A percentile compares a stretch with the other conserved stretches of the same genome.
These are phyloP conservation scores for Citrus mangshanensis DNA, from an alignment of 345 rosid genomes.

Conservation along the genomic window DNA sequence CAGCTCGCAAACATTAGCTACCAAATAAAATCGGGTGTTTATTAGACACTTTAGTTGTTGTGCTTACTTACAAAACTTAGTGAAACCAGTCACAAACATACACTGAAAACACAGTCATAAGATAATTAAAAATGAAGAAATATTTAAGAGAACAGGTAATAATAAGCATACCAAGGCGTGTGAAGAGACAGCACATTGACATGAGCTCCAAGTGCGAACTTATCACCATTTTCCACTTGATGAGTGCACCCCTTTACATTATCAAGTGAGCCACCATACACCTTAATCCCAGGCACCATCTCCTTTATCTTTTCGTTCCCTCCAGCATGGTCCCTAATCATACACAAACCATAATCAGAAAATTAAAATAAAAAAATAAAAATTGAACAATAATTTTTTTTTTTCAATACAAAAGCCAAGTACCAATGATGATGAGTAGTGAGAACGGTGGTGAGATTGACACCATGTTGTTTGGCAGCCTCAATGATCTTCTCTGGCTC, in stretches of 20 bases:
- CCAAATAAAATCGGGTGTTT: not conserved
- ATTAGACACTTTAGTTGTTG: not conserved
- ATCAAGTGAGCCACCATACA: slow-evolving; percentile 87
- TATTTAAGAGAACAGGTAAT: not conserved
- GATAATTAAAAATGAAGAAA: not conserved
- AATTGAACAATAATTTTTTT: not conserved
- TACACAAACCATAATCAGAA: not conserved
- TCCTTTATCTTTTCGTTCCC: slow-evolving; percentile 80
- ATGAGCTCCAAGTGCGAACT: slow-evolving; percentile 49
- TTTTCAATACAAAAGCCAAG: not conserved
- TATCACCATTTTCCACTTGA: slow-evolving; percentile 70
- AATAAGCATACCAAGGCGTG: slow-evolving; percentile 66
- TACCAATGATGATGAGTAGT: slow-evolving; percentile 98
- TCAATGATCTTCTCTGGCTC: slow-evolving; percentile 68
- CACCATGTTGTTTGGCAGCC: slow-evolving; percentile 48
- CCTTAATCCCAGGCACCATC: slow-evolving; percentile 70
- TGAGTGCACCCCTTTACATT: slow-evolving; percentile 75
- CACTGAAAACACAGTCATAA: not conserved
- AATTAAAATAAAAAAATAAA: not conserved
- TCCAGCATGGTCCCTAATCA: slow-evolving; percentile 87
- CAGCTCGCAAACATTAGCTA: not conserved
- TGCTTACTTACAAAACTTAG: not conserved
- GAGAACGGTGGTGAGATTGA: slow-evolving; percentile 60
- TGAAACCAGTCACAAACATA: not conserved
- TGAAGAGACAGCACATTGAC: slow-evolving; percentile 67